Conservation (phyloP, 768 basidiomycete species). For the Amanita molliuscula region DNA sequence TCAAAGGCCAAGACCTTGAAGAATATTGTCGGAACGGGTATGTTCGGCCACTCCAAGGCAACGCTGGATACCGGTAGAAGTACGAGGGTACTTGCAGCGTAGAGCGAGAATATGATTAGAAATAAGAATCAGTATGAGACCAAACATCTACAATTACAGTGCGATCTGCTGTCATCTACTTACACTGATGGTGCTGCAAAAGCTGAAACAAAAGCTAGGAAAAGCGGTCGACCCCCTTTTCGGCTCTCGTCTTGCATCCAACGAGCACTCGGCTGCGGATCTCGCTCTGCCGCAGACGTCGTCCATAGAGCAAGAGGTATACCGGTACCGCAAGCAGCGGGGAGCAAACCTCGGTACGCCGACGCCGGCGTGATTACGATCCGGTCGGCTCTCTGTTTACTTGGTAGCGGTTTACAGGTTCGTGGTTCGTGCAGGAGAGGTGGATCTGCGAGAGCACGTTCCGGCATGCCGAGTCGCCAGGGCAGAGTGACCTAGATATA, state of each 20-base stretch:
- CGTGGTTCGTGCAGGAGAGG: constrained; percentile 71
- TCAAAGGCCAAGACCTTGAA: constrained; percentile 18
- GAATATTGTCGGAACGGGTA: no score
- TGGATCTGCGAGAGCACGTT: constrained; percentile 66
- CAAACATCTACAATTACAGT: not conserved
- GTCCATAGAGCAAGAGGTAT: constrained; percentile 11
- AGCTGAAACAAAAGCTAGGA: constrained; percentile 1
- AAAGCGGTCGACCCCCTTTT: not conserved
- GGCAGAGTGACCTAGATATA: constrained; percentile 61
- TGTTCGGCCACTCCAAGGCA: no score
- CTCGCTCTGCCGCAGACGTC: not conserved
- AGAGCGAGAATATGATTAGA: no score
- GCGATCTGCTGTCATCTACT: not conserved
- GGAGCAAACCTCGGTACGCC: constrained; percentile 74
- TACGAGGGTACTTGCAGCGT: no score
- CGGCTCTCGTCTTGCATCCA: not conserved
- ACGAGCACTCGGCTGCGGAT: not conserved
- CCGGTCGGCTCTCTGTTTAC: not conserved
- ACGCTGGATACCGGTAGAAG: no score
- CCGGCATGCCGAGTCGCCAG: constrained; percentile 36
- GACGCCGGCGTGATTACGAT: not conserved
- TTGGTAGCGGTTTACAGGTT: constrained; percentile 29
- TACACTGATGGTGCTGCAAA: not conserved
- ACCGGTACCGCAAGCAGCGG: constrained; percentile 60
- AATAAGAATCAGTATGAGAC: no score